A percentile compares a stretch with the other conserved stretches of the same genome.
Conservation (phyloP, 441 rosid species). For the Syzygium malaccense region DNA sequence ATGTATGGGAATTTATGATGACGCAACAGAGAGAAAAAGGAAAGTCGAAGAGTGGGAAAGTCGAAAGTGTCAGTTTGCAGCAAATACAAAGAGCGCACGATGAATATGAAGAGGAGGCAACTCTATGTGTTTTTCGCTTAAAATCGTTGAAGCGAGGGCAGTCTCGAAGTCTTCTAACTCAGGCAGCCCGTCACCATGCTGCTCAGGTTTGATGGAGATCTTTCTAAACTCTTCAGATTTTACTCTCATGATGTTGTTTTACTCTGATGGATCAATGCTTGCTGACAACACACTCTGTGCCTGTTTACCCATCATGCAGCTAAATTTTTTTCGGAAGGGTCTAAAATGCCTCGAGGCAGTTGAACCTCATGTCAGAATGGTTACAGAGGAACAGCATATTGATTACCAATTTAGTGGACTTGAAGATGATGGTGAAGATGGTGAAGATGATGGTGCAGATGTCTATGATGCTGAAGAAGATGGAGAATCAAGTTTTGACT, state of each 20-base stretch:
- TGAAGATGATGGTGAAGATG: constrained; percentile 64
- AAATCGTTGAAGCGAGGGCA: constrained; percentile 96
- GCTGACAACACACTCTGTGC: neutral
- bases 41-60: constrained; percentile 65
- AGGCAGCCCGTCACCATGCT: constrained; percentile 93
- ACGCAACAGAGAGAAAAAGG: constrained; percentile 82
- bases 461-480: constrained; percentile 31
- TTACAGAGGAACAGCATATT: constrained; percentile 75
- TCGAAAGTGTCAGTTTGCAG: constrained; percentile 42
- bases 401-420: constrained; percentile 73
- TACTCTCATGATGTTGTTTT: neutral
- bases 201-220: constrained; percentile 64
- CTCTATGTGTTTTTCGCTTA: constrained; percentile 73
- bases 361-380: constrained; percentile 52
- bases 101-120: constrained; percentile 82
- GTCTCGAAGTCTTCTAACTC: constrained; percentile 87
- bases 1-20: constrained; percentile 66
- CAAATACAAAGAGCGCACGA: constrained; percentile 69
- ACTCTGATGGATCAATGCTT: constrained; percentile 4
- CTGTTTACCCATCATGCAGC: constrained; percentile 37
- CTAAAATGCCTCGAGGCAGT: constrained; percentile 81
- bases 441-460: constrained; percentile 34
- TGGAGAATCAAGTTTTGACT: constrained; percentile 81
- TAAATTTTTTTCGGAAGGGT: constrained; percentile 80
- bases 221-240: neutral